Base-by-base conservation (phyloP, 331 rosid genomes). In the Malus hybrid region DNA sequence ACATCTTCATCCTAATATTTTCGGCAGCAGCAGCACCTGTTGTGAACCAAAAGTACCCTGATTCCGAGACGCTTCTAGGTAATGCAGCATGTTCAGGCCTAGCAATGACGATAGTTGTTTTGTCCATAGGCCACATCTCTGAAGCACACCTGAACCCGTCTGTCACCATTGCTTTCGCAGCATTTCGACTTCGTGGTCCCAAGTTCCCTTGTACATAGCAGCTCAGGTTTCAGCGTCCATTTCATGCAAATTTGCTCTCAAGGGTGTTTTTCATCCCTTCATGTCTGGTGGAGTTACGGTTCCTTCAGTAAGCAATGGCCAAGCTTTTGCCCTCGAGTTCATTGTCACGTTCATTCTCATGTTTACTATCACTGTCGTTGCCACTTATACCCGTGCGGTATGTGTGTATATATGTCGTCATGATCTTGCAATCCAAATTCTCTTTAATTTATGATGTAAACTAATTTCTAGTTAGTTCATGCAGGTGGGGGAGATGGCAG, bases 131-230 rank as follows among this genome's bases (percentile, higher is more conserved):
- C 2, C 93, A 92, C 85, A 88, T 90, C 69, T 92, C 97, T 1
- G 89, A 90, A 0, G 96, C 92, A 20, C 91, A 92, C 67, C 82
- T 92, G 0, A 92, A 88, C 84, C 95, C 91, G n/a, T 82, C 93
- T 0, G 87, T 91, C 67, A 89, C 97, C 70, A 33, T 89, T 3
- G 88, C 97, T 28, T 89, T 89, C 32, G 91, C 91, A 0, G 46
- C 84, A 0, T 75, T 91, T 19, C 84, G 84, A 20, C 93, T 67
- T 91, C 90, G 0, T 87, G 91, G 95, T 22, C 61, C 8, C 89
- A 89, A 2, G 97, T 87, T 10, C 92, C 89, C 0, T 78, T 88
- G 2, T 89, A 91, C 83, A 77, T 89, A 1, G 81, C 66, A 1
- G 89, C 86, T 1, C 95, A 91, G 78, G 86, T 86, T 44, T 76